Evolutionary conservation across 495 filamentous ascomycete species (phyloP), one percentile per base, ranked within the genome.

Genomic region (Astrothelium subdiscretum): DNA sequence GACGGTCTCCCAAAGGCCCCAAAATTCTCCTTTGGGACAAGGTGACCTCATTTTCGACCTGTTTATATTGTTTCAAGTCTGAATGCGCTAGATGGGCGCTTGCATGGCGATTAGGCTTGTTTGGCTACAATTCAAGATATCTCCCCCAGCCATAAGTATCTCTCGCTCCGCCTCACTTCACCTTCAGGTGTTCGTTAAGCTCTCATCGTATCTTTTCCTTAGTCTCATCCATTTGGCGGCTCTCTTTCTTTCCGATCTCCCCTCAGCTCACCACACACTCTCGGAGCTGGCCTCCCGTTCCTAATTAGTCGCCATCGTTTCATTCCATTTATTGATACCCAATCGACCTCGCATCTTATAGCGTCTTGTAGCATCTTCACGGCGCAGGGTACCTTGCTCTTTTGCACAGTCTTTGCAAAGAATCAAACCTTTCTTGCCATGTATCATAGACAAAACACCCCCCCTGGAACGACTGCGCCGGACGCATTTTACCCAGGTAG

Each of bases 371-470:
- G 42, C 42, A 48, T 54, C 48, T 29, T 24, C 12, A 26, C 48
- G 2, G 48, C 48, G 48, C 48, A 54, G 48, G 10, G 11, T 8
- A 54, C 29, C 24, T 54, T 54, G 26, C 48, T 54, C 20, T 15
- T 29, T 20, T 29, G 10, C 20, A 27, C 12, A 10, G 6, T 54
- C 48, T 27, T 5, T 20, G 5, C 5, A 5, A 26, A 54, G 29
- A 54, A 54, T 26, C 48, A 26, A 20, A n/a, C 24, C 20, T 11
- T 15, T 29, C 15, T 54, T 11, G 48, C 26, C 31, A 69, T 75
- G 71, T 71, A 64, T 42, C 67, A 68, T 57, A 70, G 70, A 60
- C 73, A 75, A 32, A 61, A 71, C 13, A 75, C 73, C 8, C 73
- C 73, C 11, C 72, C 67, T 24, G 22, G 44, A 2, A 40, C 68